Evolutionary conservation across 2,329 filamentous ascomycete genomes (phyloP).

Genomic region (Trichoderma sp.): DNA sequence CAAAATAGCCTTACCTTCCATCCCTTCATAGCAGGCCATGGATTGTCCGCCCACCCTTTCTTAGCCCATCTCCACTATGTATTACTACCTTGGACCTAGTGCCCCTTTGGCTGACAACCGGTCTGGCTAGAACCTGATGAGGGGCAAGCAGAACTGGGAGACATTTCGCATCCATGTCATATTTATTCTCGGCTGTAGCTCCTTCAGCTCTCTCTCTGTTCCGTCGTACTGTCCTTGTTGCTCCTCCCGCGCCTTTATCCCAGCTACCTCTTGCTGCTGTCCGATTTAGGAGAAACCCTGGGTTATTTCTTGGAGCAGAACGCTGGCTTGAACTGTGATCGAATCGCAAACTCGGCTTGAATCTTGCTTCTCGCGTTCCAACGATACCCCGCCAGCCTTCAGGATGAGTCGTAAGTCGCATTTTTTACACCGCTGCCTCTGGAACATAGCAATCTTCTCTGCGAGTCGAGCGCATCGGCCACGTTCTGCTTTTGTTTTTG

Average conservation of each 20-base stretch:
- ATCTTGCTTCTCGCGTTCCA: neutral
- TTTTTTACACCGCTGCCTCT: neutral
- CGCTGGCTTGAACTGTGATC: neutral
- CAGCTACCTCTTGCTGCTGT: neutral
- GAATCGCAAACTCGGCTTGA: neutral
- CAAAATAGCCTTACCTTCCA: neutral
- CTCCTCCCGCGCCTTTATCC: neutral
- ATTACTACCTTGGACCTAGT: neutral
- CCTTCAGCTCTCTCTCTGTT: slow-evolving; percentile 3
- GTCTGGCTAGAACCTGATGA: neutral
- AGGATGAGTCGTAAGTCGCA: slow-evolving; percentile 42
- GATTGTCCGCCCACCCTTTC: slow-evolving; percentile 4
- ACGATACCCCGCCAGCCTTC: slow-evolving; percentile 21
- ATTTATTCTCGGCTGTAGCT: slow-evolving; percentile 17
- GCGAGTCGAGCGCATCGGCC: too few species aligned
- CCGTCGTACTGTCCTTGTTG: neutral
- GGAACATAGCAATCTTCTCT: too few species aligned
- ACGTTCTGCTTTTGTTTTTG: neutral
- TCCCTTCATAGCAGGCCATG: neutral
- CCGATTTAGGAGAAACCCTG: neutral
- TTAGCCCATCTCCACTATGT: neutral
- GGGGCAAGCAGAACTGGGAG: neutral
- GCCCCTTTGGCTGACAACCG: slow-evolving; percentile 10
- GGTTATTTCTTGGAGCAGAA: too few species aligned
- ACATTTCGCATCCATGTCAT: too few species aligned